These are phyloP conservation scores for Rutidosis leptorrhynchoides DNA, from an alignment of 129 eudicot species.

Conservation along the genomic window DNA sequence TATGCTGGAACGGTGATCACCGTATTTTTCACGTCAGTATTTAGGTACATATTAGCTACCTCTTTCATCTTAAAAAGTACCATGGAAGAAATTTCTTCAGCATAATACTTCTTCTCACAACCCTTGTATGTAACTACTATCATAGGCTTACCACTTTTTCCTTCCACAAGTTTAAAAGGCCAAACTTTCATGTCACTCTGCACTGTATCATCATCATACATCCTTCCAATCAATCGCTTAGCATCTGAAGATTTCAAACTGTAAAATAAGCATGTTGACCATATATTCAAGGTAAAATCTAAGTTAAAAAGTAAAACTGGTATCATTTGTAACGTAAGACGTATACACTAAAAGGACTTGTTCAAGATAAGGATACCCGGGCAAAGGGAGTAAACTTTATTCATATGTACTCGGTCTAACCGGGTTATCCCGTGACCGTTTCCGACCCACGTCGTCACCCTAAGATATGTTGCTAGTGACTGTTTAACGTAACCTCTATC, in stretches of 20 bases:
- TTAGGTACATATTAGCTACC: slow-evolving; percentile 42
- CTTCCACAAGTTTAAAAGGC: slow-evolving; percentile 50
- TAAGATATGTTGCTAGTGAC: too few species aligned
- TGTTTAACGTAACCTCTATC: too few species aligned
- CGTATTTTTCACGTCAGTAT: slow-evolving; percentile 32
- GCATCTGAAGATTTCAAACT: slow-evolving; percentile 25
- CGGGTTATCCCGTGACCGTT: too few species aligned
- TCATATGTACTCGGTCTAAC: too few species aligned
- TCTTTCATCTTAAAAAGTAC: slow-evolving; percentile 40
- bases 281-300: too few species aligned
- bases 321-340: too few species aligned
- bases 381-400: too few species aligned
- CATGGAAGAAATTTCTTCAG: slow-evolving; percentile 47
- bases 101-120: slow-evolving; percentile 36
- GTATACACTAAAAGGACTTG: too few species aligned
- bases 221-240: slow-evolving; percentile 53
- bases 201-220: slow-evolving; percentile 39
- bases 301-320: too few species aligned
- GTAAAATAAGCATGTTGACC: too few species aligned
- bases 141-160: slow-evolving; percentile 47
- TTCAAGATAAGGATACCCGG: too few species aligned
- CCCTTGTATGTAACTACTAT: slow-evolving; percentile 42
- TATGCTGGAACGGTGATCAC: slow-evolving; percentile 59
- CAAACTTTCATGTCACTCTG: slow-evolving; percentile 49
- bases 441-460: too few species aligned